phyloP scores from a whole-genome alignment of 441 rosid genomes.

The Brassica balearica region DNA sequence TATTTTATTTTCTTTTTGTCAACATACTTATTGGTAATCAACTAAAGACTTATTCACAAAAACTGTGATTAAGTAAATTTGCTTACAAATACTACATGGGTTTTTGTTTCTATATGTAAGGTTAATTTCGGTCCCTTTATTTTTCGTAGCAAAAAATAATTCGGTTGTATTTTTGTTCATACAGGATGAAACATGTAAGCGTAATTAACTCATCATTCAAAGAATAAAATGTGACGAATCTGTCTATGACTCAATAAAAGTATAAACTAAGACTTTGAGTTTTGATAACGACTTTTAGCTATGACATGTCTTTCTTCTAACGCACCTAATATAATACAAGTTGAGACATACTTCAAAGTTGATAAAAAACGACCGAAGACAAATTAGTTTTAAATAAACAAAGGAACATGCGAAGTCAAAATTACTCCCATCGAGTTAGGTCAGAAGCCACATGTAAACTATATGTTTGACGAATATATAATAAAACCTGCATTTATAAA shows the following conservation, averaged over 20 bases:
- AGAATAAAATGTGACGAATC: constrained; percentile 14
- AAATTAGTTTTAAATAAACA: constrained; percentile 17
- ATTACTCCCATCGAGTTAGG: constrained; percentile 33
- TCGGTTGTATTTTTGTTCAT: background rate
- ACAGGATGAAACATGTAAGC: constrained; percentile 6
- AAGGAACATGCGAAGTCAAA: constrained; percentile 39
- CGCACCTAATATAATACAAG: constrained; percentile 19
- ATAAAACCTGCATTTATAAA: constrained; percentile 9
- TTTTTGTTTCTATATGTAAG: constrained; percentile 4
- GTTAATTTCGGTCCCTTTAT: background rate
- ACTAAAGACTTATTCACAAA: background rate
- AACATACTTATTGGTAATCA: background rate
- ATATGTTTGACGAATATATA: constrained; percentile 18
- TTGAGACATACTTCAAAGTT: constrained; percentile 23
- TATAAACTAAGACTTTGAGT: constrained; percentile 26
- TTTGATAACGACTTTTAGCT: constrained; percentile 16
- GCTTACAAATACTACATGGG: background rate
- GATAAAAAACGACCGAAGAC: constrained; percentile 13
- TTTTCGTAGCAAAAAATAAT: too few relatives aligned
- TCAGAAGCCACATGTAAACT: constrained; percentile 30
- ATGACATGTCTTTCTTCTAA: constrained; percentile 2
- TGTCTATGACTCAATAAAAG: background rate
- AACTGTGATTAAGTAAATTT: background rate
- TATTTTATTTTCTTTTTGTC: background rate
- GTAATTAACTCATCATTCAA: constrained; percentile 7